Evolutionary conservation across 2,329 filamentous ascomycete genomes (phyloP).

Genomic region (Xylariaceae sp.): DNA sequence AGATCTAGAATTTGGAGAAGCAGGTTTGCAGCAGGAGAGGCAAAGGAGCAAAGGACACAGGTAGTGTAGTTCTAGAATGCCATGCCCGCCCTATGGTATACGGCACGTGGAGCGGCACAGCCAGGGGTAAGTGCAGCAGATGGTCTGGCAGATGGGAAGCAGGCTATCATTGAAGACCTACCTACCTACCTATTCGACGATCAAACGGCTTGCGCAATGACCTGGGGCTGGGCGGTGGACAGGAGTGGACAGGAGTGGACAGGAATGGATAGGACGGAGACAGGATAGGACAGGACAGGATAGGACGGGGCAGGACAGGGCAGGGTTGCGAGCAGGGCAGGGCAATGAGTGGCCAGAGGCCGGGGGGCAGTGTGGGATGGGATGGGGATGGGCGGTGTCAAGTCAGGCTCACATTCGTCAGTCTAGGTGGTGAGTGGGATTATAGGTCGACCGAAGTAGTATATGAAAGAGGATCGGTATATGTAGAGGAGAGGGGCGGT

Average conservation of each 20-base stretch:
- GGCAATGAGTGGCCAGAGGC: neutral
- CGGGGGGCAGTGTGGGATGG: slow-evolving; percentile 8
- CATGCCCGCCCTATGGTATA: slow-evolving; percentile 13
- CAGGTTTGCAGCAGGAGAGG: slow-evolving; percentile 8
- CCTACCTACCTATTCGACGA: slow-evolving; percentile 7
- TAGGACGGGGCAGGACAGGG: neutral
- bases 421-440: neutral
- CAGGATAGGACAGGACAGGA: neutral
- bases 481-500: slow-evolving; percentile 2
- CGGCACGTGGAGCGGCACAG: slow-evolving; percentile 18
- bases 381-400: slow-evolving; percentile 12
- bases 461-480: neutral
- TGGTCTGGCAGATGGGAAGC: slow-evolving; percentile 11
- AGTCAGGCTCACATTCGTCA: slow-evolving; percentile 8
- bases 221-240: neutral
- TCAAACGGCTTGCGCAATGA: slow-evolving; percentile 5
- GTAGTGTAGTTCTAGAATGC: slow-evolving; percentile 2
- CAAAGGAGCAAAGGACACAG: slow-evolving; percentile 2
- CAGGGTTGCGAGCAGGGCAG: neutral
- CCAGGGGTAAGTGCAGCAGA: slow-evolving; percentile 17
- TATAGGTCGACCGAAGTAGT: neutral
- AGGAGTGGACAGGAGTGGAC: neutral
- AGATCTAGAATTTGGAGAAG: slow-evolving; percentile 15
- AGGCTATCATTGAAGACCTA: slow-evolving; percentile 8
- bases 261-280: neutral